Evolutionary conservation across 108 stramenopile species (phyloP).

Genomic region (Cyclotella baltica): DNA sequence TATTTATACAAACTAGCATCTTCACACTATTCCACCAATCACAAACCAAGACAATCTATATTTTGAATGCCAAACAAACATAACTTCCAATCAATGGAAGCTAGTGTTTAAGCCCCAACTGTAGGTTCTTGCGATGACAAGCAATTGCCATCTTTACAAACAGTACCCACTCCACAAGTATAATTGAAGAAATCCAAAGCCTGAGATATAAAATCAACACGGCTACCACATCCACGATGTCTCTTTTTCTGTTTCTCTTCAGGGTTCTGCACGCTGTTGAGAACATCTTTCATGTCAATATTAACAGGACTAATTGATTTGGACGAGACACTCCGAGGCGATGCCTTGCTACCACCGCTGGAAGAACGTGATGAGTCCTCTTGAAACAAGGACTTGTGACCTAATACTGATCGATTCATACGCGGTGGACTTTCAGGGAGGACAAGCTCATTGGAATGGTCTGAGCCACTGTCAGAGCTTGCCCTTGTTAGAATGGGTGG

Average conservation of each 20-base stretch:
- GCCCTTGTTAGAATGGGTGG: slow-evolving; percentile 17
- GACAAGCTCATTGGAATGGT: slow-evolving; percentile 4
- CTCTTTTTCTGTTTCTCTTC: not conserved
- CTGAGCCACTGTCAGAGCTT: slow-evolving; percentile 20
- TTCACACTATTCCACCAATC: no score
- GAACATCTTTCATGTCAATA: not conserved
- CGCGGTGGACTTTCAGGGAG: slow-evolving; percentile 31
- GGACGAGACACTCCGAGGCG: not conserved
- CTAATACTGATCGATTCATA: slow-evolving; percentile 16
- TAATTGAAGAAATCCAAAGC: slow-evolving; percentile 14
- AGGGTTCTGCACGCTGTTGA: not conserved
- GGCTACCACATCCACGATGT: slow-evolving; percentile 2
- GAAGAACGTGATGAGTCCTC: slow-evolving; percentile 14
- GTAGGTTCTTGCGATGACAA: not conserved
- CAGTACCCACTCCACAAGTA: slow-evolving; percentile 1
- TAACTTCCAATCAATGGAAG: no score
- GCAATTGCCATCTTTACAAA: slow-evolving; percentile 19
- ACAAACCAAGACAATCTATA: no score
- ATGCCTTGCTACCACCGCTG: not conserved
- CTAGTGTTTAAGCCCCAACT: no score
- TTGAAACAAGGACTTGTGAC: slow-evolving; percentile 20
- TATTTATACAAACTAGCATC: no score
- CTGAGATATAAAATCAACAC: slow-evolving; percentile 14
- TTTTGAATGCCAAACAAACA: no score
- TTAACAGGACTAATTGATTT: not conserved